Conservation (phyloP, 2,329 filamentous ascomycete genomes). For the Sclerotinia trifoliorum region DNA sequence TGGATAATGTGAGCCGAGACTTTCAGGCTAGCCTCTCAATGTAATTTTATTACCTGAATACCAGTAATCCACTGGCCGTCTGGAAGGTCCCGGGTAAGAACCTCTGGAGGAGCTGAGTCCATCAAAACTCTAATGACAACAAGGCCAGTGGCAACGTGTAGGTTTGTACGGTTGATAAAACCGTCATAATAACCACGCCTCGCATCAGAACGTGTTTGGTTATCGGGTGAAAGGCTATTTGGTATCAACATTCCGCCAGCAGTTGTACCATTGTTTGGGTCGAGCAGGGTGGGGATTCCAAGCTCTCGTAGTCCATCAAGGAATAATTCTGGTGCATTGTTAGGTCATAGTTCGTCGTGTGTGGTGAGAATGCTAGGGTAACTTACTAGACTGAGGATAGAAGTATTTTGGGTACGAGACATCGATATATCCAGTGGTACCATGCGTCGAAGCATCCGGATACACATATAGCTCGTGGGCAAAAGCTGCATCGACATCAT, state of each 20-base stretch:
- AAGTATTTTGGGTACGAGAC: conserved; percentile 44
- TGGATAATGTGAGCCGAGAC: conserved; percentile 19
- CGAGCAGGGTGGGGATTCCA: conserved; percentile 41
- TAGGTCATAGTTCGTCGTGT: neutral
- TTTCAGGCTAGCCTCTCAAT: neutral
- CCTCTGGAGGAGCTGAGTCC: conserved; percentile 20
- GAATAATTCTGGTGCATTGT: conserved; percentile 40
- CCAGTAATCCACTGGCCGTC: conserved; percentile 36
- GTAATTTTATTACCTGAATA: conserved; percentile 41
- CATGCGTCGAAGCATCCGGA: conserved; percentile 39
- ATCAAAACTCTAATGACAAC: conserved; percentile 43
- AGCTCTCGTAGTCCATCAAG: conserved; percentile 43
- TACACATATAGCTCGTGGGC: conserved; percentile 35
- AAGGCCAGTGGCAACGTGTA: conserved; percentile 44
- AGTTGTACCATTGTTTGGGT: conserved; percentile 43
- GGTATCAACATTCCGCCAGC: conserved; percentile 43
- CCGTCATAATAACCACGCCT: conserved; percentile 45
- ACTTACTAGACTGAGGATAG: conserved; percentile 45
- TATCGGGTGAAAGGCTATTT: conserved; percentile 42
- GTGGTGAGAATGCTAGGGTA: neutral
- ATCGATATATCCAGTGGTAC: conserved; percentile 42
- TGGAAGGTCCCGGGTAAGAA: conserved; percentile 21
- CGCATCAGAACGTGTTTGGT: conserved; percentile 45
- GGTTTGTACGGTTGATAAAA: conserved; percentile 41
- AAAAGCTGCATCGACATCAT: conserved; percentile 31